Percentiles rank a stretch among this genome's conserved stretches.
Conservation (phyloP, 1,139 yeast species). For the Protomyces macrosporus region DNA sequence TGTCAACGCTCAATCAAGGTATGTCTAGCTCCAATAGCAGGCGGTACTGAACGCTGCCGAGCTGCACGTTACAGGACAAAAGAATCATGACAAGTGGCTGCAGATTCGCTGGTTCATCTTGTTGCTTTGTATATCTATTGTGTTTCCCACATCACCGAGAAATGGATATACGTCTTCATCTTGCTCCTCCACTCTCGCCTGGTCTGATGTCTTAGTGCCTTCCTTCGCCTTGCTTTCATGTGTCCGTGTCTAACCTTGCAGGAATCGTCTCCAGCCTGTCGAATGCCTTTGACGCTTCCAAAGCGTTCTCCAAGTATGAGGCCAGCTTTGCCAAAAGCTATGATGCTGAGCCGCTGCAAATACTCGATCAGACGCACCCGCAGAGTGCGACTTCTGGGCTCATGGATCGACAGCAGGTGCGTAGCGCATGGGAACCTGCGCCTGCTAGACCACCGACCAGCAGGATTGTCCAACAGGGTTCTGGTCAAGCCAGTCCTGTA, state of each 20-base stretch:
- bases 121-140: background rate
- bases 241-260: too few species aligned
- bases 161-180: background rate
- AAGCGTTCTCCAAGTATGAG: slow-evolving; percentile 2
- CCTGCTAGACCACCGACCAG: background rate
- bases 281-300: background rate
- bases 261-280: background rate
- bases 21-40: background rate
- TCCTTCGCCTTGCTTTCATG: too few species aligned
- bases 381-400: background rate
- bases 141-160: background rate
- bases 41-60: background rate
- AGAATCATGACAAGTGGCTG: background rate
- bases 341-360: too few species aligned
- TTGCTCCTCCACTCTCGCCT: background rate
- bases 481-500: too few species aligned
- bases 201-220: too few species aligned
- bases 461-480: too few species aligned
- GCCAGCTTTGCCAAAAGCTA: slow-evolving; percentile 3
- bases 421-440: slow-evolving; percentile 12
- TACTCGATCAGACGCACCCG: background rate
- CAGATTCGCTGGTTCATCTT: background rate
- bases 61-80: too few species aligned
- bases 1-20: background rate
- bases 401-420: background rate